A percentile compares a stretch with the other conserved stretches of the same genome.
Evolutionary conservation across 2,329 filamentous ascomycete species (phyloP).

Genomic region (Cordyceps tenuipes): DNA sequence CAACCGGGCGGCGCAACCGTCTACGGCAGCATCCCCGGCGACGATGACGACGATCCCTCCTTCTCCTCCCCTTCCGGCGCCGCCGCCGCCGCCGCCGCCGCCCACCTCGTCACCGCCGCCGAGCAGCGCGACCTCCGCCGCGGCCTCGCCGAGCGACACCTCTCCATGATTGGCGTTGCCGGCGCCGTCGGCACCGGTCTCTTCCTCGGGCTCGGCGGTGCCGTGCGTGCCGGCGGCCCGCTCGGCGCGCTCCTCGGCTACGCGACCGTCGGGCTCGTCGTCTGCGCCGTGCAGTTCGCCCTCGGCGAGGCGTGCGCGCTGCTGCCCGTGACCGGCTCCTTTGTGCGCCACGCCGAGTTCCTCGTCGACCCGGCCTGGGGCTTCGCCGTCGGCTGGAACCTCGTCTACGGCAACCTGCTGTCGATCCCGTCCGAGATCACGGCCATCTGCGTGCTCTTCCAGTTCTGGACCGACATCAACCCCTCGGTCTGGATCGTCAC

Average conservation of each 20-base stretch:
- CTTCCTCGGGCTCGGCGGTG: conserved; percentile 49
- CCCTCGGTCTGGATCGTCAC: conserved; percentile 40
- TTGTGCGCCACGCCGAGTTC: conserved; percentile 51
- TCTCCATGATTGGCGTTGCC: conserved; percentile 55
- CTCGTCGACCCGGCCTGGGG: conserved; percentile 54
- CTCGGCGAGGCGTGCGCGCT: conserved; percentile 53
- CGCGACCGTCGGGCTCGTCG: conserved; percentile 46
- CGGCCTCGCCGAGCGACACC: conserved; percentile 40
- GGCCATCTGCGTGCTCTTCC: conserved; percentile 53
- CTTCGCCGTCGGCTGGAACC: conserved; percentile 45
- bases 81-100: conserved; percentile 10
- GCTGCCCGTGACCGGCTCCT: conserved; percentile 54
- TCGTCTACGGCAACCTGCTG: conserved; percentile 47
- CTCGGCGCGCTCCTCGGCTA: conserved; percentile 43
- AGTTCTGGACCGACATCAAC: conserved; percentile 54
- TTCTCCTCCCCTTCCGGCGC: too few species aligned
- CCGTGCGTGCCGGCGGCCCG: conserved; percentile 42
- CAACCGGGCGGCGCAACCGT: not conserved
- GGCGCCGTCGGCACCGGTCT: conserved; percentile 54
- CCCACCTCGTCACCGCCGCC: conserved; percentile 37
- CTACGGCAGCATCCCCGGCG: conserved; percentile 1
- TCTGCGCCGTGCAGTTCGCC: conserved; percentile 50
- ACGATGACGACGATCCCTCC: not conserved
- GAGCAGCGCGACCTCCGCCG: conserved; percentile 43
- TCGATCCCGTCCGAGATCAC: conserved; percentile 53